A percentile compares a stretch with the other conserved stretches of the same genome.
phyloP scores from a whole-genome alignment of 176 grass and related monocot genomes.

The Miscanthus lutarioriparius region DNA sequence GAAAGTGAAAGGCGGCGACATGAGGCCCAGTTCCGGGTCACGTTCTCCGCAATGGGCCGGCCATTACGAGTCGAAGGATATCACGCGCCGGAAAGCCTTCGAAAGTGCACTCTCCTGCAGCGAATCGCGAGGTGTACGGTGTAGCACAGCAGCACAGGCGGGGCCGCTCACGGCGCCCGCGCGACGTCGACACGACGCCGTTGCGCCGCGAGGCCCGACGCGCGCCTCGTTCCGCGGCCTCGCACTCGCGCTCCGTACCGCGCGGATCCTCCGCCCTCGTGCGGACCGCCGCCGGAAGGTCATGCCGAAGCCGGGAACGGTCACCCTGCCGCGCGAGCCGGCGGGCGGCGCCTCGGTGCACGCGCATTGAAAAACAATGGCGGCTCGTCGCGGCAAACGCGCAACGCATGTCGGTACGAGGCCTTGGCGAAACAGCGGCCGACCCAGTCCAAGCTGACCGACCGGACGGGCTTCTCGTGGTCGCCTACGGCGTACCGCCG shows the following conservation, averaged over 20 bases:
- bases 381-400: neutral
- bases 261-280: neutral
- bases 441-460: neutral
- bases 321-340: neutral
- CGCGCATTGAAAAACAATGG: neutral
- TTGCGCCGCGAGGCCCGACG: neutral
- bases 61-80: neutral
- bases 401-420: neutral
- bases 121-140: neutral
- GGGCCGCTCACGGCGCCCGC: neutral
- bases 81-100: neutral
- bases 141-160: neutral
- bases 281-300: neutral
- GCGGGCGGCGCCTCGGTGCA: neutral
- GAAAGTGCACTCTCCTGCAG: neutral
- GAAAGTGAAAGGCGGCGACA: constrained; percentile 11
- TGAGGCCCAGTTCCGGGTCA: neutral
- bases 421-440: neutral
- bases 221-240: neutral
- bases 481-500: neutral
- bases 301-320: neutral
- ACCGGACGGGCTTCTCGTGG: neutral
- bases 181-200: neutral
- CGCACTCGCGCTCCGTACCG: neutral
- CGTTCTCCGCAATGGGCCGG: constrained; percentile 19